These are phyloP conservation scores for Trypanosoma caninum DNA, from an alignment of 208 protist species.

Conservation along the genomic window DNA sequence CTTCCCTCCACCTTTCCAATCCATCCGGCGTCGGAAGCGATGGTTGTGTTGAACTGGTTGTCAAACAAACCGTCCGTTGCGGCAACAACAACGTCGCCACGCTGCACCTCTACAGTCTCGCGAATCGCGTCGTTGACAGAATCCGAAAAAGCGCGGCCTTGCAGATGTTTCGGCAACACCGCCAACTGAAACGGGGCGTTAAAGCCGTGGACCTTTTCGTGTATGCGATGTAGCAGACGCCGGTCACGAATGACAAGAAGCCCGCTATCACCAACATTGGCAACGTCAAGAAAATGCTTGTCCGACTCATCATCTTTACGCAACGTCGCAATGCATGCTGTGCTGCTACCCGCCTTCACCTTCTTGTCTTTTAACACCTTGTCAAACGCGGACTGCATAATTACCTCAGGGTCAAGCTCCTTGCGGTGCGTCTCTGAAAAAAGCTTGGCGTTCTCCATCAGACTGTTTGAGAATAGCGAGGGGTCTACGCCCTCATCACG, in stretches of 20 bases:
- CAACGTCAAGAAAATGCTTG: conserved; percentile 70
- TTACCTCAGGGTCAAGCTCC: conserved; percentile 75
- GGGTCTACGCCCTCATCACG: conserved; percentile 81
- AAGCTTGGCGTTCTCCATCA: conserved; percentile 91
- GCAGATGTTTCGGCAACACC: conserved; percentile 64
- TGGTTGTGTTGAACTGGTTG: conserved; percentile 87
- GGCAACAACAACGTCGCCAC: conserved; percentile 91
- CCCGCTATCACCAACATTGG: conserved; percentile 91
- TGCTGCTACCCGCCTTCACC: conserved; percentile 90
- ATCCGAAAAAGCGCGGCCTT: conserved; percentile 72
- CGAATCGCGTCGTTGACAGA: conserved; percentile 62
- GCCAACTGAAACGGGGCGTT: conserved; percentile 92
- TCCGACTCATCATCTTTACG: conserved; percentile 43
- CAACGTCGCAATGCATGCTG: conserved; percentile 81
- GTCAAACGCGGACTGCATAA: conserved; percentile 75
- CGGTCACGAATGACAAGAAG: conserved; percentile 82
- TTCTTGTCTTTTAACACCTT: conserved; percentile 69
- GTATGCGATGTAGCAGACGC: conserved; percentile 66
- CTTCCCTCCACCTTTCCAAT: conserved; percentile 69
- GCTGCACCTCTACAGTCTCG: conserved; percentile 69
- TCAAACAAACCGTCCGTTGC: conserved; percentile 94
- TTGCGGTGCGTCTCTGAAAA: conserved; percentile 82
- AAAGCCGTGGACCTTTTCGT: conserved; percentile 90
- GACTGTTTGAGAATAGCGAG: conserved; percentile 72
- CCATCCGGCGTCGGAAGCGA: conserved; percentile 78